These are phyloP conservation scores for Pelargonium nanum DNA, from an alignment of 345 rosid species.

Conservation along the genomic window DNA sequence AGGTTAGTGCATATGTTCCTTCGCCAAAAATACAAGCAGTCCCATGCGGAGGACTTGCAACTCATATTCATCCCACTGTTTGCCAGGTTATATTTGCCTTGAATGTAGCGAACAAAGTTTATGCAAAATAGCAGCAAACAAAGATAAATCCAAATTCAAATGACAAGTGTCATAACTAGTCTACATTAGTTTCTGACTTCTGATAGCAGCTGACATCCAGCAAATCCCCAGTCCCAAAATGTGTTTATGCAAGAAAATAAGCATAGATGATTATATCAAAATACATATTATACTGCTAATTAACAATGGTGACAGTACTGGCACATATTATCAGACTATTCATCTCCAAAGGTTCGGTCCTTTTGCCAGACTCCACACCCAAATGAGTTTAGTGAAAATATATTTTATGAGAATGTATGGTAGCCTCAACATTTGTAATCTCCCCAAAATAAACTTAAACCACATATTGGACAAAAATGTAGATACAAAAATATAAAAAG, in stretches of 20 bases:
- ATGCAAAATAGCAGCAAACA: background rate
- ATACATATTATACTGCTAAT: no score
- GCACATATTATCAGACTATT: background rate
- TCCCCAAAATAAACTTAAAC: background rate
- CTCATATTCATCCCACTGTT: background rate
- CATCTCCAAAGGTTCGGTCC: background rate
- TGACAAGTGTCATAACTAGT: background rate
- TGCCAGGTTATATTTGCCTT: background rate
- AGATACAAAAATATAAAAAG: background rate
- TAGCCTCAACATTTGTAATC: background rate
- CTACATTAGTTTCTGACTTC: background rate
- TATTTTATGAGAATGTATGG: background rate
- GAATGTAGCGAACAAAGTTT: background rate
- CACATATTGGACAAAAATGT: background rate
- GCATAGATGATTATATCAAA: background rate
- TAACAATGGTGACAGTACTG: background rate
- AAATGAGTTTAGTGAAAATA: background rate
- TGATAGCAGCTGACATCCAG: background rate
- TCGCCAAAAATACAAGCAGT: constrained; percentile 4
- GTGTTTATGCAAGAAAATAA: background rate
- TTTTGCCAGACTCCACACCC: no score
- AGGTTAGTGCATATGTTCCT: background rate
- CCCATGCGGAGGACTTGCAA: background rate
- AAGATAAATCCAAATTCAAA: background rate
- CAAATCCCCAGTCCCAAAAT: background rate